Evolutionary conservation across 176 grass and related monocot genomes (phyloP).

Genomic region (Poa pratensis): DNA sequence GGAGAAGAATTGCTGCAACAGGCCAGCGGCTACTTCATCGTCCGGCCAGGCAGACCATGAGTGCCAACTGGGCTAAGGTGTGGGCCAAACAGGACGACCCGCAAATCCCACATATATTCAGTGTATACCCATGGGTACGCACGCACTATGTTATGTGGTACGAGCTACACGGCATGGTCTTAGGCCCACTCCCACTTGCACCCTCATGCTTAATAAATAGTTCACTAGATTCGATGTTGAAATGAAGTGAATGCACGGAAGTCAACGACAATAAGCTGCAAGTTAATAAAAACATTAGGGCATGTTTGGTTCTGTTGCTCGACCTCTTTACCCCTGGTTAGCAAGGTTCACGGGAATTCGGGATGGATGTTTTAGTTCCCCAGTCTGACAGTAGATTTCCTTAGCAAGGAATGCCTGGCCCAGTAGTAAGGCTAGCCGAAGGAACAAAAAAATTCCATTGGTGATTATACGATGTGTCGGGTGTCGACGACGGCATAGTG

Average conservation of each 20-base stretch:
- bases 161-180: not conserved
- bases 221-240: not conserved
- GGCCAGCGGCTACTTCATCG: not conserved
- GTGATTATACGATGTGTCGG: constrained; percentile 1
- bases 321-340: not conserved
- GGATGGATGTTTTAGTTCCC: not conserved
- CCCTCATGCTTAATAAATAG: not conserved
- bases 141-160: not conserved
- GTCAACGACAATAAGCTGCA: not conserved
- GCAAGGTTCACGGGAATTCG: not conserved
- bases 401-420: not conserved
- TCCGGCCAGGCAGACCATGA: not conserved
- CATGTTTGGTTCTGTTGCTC: not conserved
- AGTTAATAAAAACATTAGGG: not conserved
- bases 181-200: not conserved
- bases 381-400: not conserved
- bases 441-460: not conserved
- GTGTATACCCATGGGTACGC: not conserved
- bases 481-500: constrained; percentile 2
- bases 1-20: not conserved
- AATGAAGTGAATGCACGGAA: not conserved
- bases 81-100: not conserved
- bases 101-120: not conserved
- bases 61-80: not conserved
- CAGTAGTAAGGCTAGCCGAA: not conserved